Base-by-base conservation (phyloP, 257 asterid genomes). In the Verbascum thapsus region DNA sequence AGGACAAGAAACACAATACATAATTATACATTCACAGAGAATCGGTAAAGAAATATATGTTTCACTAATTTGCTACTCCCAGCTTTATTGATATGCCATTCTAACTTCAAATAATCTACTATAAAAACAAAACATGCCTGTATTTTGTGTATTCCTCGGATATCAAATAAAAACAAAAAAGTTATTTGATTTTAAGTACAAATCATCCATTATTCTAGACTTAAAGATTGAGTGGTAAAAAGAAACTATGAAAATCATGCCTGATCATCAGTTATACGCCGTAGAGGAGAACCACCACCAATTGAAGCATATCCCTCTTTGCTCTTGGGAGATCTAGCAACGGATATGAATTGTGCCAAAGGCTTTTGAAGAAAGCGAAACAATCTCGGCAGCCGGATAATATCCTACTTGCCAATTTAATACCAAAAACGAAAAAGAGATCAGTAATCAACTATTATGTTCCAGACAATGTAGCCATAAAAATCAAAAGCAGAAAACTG, bases 241-340 rank as follows among this genome's bases (percentile, higher is more conserved):
- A 53, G 54, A 32, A 37, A 48, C 23, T 53, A 53, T 42, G 53
- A 41, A 56, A 65, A 49, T 34, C 84, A 68, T 76, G 78, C 99
- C 97, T 92, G 99, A 47, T 80, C 96, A 82, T 92, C 97, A 53
- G 99, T 92, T 61, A 92, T 92, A 48, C 94, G 96, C 34, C 99
- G 95, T 65, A 92, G 90, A 66, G 99, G 97, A 77, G 99, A 92
- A 64, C 99, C 99, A 58, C 99, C 97, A 59, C 99, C 99, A 56
- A 92, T 92, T 68, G 99, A 82, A 74, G 99, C 99, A 82, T 89
- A 92, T 43, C 99, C 99, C 76, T 92, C 97, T 80, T 78, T 89
- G 83, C 99, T 92, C 88, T 92, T 92, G 12, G 97, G 90, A 10
- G 99, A 85, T 92, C 99, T 85, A 43, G 67, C 97, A 68, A 85